A percentile compares a stretch with the other conserved stretches of the same genome.
Evolutionary conservation across 257 asterid genomes (phyloP).

Genomic region (Scutellaria barbata): DNA sequence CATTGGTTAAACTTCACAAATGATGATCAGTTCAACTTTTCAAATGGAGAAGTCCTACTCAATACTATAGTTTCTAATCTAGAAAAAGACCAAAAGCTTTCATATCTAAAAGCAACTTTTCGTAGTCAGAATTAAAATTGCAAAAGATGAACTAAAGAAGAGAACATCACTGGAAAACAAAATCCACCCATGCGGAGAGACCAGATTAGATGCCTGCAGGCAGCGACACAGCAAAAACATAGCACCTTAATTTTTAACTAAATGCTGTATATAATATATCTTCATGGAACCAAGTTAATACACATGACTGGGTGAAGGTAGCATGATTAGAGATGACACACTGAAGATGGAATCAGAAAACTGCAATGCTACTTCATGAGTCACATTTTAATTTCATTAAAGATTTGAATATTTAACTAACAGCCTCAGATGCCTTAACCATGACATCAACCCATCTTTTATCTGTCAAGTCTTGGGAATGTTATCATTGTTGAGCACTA

Average conservation of each 20-base stretch:
- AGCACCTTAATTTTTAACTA: neutral
- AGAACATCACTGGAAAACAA: conserved; percentile 2
- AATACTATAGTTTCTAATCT: neutral
- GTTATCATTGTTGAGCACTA: conserved; percentile 20
- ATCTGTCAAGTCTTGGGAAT: conserved; percentile 3
- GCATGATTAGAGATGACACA: conserved; percentile 6
- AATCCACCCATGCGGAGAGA: neutral
- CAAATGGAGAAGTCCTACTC: neutral
- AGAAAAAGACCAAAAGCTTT: neutral
- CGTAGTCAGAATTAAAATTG: neutral
- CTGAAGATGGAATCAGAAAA: neutral
- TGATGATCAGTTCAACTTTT: too few relatives aligned
- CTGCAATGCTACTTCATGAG: conserved; percentile 1
- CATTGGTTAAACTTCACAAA: neutral
- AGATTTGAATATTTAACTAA: conserved; percentile 5
- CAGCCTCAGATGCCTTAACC: conserved; percentile 8
- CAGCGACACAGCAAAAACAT: conserved; percentile 8
- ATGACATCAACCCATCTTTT: conserved; percentile 10
- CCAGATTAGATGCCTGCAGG: conserved; percentile 8
- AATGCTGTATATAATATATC: neutral
- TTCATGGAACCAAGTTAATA: conserved; percentile 4
- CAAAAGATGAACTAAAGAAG: neutral
- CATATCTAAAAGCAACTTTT: neutral
- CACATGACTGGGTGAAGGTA: neutral
- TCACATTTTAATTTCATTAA: neutral